Evolutionary conservation across 305 asterid species (phyloP), one percentile per base, ranked within the genome.

Genomic region (Galium porrigens): DNA sequence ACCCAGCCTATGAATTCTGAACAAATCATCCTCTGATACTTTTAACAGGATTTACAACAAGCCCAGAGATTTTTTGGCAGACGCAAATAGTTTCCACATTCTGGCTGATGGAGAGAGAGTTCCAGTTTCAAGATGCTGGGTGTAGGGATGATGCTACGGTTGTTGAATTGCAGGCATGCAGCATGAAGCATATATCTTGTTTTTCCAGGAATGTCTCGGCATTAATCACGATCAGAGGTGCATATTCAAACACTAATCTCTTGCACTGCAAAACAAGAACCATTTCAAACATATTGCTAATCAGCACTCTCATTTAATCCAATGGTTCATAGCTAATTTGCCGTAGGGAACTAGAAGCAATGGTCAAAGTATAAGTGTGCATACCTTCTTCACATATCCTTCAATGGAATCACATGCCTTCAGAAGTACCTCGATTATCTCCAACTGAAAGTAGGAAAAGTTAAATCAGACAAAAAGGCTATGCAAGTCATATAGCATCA

Each of bases 351-450:
- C 36, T 12, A 3, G 12, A 46, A 14, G n/a, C 10, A 27, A 48
- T 48, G 22, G 48, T 3, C 49, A 42, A 0, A 37, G 57, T 52
- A 37, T 10, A 32, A 51, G 59, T n/a, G 56, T 48, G 46, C 62
- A 48, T 74, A 90, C 97, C 96, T 86, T 85, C 67, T 71, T 64
- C 61, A 73, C 81, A 68, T 66, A 76, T 56, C 77, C 79, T 51
- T 83, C 84, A 37, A 74, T 65, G 22, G 94, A 72, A 65, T 77
- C 67, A 48, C 97, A 90, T 42, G 85, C 94, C 83, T 84, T 90
- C 73, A 88, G 80, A 67, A 90, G 97, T 77, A 81, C 32, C 80
- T 85, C 75, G 62, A 88, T 69, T 48, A 90, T 82, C 76, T 86
- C 91, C 74, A 90, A 65, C 97, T 90, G 95, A 73, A 71, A 76